Conservation (phyloP, 768 basidiomycete genomes). For the Boletales sp. region DNA sequence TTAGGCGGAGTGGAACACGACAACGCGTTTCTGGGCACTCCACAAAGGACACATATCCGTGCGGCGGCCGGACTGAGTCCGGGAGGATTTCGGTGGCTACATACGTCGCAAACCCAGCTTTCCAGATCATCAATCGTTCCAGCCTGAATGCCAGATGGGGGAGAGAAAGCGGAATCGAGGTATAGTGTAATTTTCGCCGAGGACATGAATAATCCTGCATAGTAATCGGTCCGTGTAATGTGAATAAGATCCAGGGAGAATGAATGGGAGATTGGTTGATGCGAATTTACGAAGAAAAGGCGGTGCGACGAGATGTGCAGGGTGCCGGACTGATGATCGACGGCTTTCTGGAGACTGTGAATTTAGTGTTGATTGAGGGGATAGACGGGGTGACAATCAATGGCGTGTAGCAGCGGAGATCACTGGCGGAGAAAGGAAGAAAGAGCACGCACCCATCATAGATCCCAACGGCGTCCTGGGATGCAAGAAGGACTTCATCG, state of each 20-base stretch:
- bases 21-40: constrained; percentile 56
- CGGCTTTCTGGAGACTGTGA: constrained; percentile 73
- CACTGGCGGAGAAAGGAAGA: constrained; percentile 1
- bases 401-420: constrained; percentile 16
- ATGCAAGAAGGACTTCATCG: constrained; percentile 72
- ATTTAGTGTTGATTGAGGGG: constrained; percentile 31
- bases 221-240: constrained; percentile 79
- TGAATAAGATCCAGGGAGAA: constrained; percentile 63
- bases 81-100: constrained; percentile 77
- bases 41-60: constrained; percentile 76
- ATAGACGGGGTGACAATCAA: constrained; percentile 14
- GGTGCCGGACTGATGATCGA: constrained; percentile 72
- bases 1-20: constrained; percentile 22
- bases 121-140: constrained; percentile 37
- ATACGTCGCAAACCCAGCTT: constrained; percentile 87
- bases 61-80: constrained; percentile 67
- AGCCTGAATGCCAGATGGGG: constrained; percentile 26
- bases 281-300: constrained; percentile 71
- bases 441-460: constrained; percentile 76
- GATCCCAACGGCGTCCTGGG: constrained; percentile 80
- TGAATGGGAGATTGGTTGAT: constrained; percentile 50
- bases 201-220: constrained; percentile 86
- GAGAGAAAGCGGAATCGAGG: constrained; percentile 38
- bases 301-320: constrained; percentile 78
- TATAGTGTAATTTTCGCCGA: constrained; percentile 85